These are phyloP conservation scores for Cyclotella distinguenda DNA, from an alignment of 108 stramenopile genomes.

Conservation along the genomic window DNA sequence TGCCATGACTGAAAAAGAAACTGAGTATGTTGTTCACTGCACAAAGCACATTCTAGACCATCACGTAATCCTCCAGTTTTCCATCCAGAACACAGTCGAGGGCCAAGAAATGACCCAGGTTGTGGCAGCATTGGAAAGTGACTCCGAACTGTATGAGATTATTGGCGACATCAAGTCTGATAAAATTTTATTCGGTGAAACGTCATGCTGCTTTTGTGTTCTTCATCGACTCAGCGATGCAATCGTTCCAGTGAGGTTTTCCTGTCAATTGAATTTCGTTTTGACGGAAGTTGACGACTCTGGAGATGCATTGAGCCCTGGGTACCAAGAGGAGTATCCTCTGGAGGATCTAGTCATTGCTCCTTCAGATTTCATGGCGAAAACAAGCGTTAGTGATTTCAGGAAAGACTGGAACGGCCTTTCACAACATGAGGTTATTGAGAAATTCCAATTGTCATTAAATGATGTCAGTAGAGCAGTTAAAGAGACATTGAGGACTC, in stretches of 20 bases:
- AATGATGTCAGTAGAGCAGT: slow-evolving; percentile 79
- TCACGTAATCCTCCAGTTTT: slow-evolving; percentile 91
- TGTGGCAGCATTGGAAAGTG: slow-evolving; percentile 76
- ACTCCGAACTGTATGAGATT: slow-evolving; percentile 56
- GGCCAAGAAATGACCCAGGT: slow-evolving; percentile 87
- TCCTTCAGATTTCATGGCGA: slow-evolving; percentile 93
- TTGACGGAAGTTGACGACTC: slow-evolving; percentile 80
- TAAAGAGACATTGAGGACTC: slow-evolving; percentile 76
- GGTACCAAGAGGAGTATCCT: slow-evolving; percentile 92
- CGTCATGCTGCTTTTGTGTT: slow-evolving; percentile 74
- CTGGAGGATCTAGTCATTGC: slow-evolving; percentile 85
- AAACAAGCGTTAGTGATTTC: slow-evolving; percentile 86
- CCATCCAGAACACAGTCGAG: slow-evolving; percentile 92
- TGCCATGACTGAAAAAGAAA: slow-evolving; percentile 83
- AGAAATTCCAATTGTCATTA: slow-evolving; percentile 92
- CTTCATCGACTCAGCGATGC: slow-evolving; percentile 57
- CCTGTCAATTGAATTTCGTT: slow-evolving; percentile 78
- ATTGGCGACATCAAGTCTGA: slow-evolving; percentile 62
- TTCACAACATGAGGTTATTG: slow-evolving; percentile 86
- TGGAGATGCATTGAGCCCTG: slow-evolving; percentile 79
- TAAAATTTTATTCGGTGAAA: slow-evolving; percentile 66
- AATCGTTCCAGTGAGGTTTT: slow-evolving; percentile 48
- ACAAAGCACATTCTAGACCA: slow-evolving; percentile 90
- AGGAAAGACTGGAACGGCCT: slow-evolving; percentile 81
- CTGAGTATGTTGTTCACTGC: slow-evolving; percentile 88